Evolutionary conservation across 2,329 filamentous ascomycete genomes (phyloP).

Genomic region (Cordyceps cateniannulata): DNA sequence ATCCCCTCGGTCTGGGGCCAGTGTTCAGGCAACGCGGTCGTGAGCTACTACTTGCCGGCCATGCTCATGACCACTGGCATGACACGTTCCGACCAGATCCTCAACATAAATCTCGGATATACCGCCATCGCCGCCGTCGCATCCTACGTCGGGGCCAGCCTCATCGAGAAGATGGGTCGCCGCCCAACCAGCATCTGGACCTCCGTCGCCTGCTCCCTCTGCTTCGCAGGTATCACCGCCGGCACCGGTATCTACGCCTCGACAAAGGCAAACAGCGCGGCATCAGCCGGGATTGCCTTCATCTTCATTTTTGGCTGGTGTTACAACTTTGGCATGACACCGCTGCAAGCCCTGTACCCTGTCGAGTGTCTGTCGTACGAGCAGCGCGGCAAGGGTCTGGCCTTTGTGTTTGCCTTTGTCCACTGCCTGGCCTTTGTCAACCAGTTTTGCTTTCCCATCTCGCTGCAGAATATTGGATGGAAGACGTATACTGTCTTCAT

Average conservation of each 20-base stretch:
- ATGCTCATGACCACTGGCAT: constrained; percentile 47
- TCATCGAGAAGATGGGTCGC: constrained; percentile 44
- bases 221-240: constrained; percentile 35
- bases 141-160: constrained; percentile 39
- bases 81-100: constrained; percentile 28
- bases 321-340: constrained; percentile 40
- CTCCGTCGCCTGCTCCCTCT: constrained; percentile 37
- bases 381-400: constrained; percentile 34
- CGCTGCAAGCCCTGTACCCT: constrained; percentile 39
- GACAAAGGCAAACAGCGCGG: not conserved
- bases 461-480: constrained; percentile 35
- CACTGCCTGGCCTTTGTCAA: constrained; percentile 26
- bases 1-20: constrained; percentile 31
- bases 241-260: constrained; percentile 35
- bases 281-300: constrained; percentile 21
- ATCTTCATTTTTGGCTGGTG: constrained; percentile 38
- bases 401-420: constrained; percentile 32
- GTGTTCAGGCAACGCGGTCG: constrained; percentile 33
- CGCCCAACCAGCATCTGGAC: constrained; percentile 43
- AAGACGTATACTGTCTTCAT: constrained; percentile 35
- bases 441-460: constrained; percentile 32
- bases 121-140: constrained; percentile 43
- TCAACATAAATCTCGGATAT: constrained; percentile 41
- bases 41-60: constrained; percentile 44
- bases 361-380: constrained; percentile 35